Evolutionary conservation across 306 rosid species (phyloP).

Genomic region (Lathyrus sativus): DNA sequence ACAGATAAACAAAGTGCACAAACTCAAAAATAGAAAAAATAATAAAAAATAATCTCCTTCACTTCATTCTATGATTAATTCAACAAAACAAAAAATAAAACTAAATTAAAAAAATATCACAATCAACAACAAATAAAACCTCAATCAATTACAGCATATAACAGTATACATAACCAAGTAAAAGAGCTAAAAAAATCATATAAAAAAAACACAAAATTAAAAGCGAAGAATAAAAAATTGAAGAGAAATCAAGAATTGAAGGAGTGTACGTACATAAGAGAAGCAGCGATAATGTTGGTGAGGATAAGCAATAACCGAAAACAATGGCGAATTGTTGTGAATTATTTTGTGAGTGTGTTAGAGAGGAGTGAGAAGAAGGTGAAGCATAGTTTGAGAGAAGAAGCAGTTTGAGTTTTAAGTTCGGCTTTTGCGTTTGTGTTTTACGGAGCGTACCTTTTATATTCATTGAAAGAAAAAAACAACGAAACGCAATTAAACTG

Average conservation of each 20-base stretch:
- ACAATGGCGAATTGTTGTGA: not conserved
- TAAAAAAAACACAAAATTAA: not conserved
- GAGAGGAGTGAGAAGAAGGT: not conserved
- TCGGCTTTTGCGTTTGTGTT: constrained; percentile 16
- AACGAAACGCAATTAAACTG: not conserved
- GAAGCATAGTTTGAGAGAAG: not conserved
- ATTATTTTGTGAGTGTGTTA: not conserved
- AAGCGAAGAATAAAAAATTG: not conserved
- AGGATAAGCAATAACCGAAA: constrained; percentile 20
- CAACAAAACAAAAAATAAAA: constrained; percentile 17
- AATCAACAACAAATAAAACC: constrained; percentile 9
- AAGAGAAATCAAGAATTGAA: constrained; percentile 5
- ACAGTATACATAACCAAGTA: not conserved
- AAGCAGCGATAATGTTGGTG: constrained; percentile 37
- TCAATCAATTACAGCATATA: constrained; percentile 36
- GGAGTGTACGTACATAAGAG: constrained; percentile 24
- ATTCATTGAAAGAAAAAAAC: not conserved
- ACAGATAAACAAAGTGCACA: not conserved
- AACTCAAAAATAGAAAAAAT: not conserved
- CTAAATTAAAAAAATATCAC: not conserved
- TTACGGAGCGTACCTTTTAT: not conserved
- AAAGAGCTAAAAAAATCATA: not conserved
- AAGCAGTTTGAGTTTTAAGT: constrained; percentile 13
- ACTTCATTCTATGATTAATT: constrained; percentile 3
- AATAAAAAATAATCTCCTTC: not conserved